Evolutionary conservation across 1,139 yeast genomes (phyloP), one percentile per base, ranked within the genome.

Genomic region (Suhomyces bolitotheri): DNA sequence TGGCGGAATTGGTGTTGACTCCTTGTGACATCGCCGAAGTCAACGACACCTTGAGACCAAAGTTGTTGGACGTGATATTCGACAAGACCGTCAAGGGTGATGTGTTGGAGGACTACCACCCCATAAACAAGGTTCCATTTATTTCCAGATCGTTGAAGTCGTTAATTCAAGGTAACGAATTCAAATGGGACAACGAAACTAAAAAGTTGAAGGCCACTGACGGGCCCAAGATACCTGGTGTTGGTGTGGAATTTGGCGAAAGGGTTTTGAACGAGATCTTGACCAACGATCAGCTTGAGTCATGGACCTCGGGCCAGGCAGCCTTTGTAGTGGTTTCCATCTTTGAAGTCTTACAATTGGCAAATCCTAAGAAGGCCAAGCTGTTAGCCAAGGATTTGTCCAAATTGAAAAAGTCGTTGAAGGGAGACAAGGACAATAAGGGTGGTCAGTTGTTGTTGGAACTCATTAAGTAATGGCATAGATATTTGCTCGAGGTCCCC

Each of bases 281-380:
- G 43, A 62, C 58, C 16, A 65, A 66, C 32, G 46, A 51, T 16
- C 67, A 73, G 36, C 62, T 86, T 27, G 64, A 63, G 27, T 73
- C 69, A 38, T 90, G 97, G 97, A 76, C 83, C 30, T 63, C 76
- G 31, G 86, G 88, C 32, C 80, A 78, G 45, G 86, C 94, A 22
- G 82, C 96, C 3, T 90, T 92, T 55, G 88, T 87, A 12, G 71
- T 90, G 33, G 90, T 88, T 29, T 74, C 89, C 2, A 60, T 80
- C 10, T 76, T 62, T 48, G 94, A 84, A 59, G 73, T 73, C n/a
- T 65, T 70, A 53, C 53, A 60, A 38, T 44, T 56, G 28, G 53
- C 58, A 16, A 54, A 58, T 21, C 46, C 54, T n/a, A 56, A 45
- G 49, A 64, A 55, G 40, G 70, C 60, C 53, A 72, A 59, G 57